Evolutionary conservation across 1,284 basidiomycete species (phyloP).

Genomic region (Phylloboletellus chloephorus): DNA sequence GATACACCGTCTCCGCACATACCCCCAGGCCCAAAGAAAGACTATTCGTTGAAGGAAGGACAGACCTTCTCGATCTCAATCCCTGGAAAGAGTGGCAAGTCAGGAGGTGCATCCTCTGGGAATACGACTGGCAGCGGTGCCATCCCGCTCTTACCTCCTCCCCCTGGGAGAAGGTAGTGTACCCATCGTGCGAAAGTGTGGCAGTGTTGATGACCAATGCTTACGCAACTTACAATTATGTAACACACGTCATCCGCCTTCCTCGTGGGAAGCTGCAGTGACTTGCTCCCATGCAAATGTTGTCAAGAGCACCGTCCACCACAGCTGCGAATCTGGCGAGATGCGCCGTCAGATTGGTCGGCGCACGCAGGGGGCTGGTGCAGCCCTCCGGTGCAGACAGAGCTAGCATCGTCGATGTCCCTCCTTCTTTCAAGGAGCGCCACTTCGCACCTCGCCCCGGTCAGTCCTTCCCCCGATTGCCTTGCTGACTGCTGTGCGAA

Average conservation of each 20-base stretch:
- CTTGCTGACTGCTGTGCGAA: not conserved
- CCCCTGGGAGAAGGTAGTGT: conserved; percentile 46
- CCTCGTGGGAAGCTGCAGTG: conserved; percentile 5
- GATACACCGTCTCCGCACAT: conserved; percentile 50
- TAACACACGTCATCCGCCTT: conserved; percentile 1
- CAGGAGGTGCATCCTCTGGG: conserved; percentile 25
- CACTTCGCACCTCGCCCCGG: conserved; percentile 71
- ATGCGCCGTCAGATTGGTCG: conserved; percentile 18
- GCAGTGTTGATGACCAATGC: too few relatives aligned
- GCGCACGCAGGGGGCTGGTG: conserved; percentile 47
- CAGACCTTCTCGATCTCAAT: conserved; percentile 93
- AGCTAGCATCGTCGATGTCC: conserved; percentile 74
- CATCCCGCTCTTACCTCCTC: conserved; percentile 70
- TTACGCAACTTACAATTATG: too few relatives aligned
- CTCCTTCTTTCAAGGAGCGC: conserved; percentile 63
- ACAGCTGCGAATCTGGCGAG: conserved; percentile 12
- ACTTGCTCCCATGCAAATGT: conserved; percentile 20
- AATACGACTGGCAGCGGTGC: conserved; percentile 28
- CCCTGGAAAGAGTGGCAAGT: conserved; percentile 58
- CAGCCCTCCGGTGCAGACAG: conserved; percentile 75
- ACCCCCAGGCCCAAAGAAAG: conserved; percentile 81
- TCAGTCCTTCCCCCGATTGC: conserved; percentile 29
- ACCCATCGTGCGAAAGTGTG: too few relatives aligned
- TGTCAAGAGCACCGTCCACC: conserved; percentile 30
- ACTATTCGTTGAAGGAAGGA: conserved; percentile 94